Evolutionary conservation across 2,329 filamentous ascomycete genomes (phyloP).

Genomic region (Ophiobolus disseminans): DNA sequence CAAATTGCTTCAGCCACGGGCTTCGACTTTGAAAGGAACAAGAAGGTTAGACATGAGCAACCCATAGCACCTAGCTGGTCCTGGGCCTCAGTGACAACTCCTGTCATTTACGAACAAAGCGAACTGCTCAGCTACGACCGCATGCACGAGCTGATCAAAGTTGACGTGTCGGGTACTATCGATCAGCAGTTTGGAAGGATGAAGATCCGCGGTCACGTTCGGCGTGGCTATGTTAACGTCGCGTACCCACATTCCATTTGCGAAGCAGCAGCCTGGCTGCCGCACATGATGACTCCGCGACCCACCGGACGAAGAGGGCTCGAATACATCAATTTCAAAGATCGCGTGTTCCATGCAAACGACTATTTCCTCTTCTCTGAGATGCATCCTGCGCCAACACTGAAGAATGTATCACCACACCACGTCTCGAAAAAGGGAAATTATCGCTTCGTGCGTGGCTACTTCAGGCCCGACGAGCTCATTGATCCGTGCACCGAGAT

Average conservation of each 20-base stretch:
- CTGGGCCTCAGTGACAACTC: constrained; percentile 29
- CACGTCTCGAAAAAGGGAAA: constrained; percentile 2
- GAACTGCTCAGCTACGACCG: constrained; percentile 13
- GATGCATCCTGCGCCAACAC: constrained; percentile 5
- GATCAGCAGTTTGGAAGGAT: constrained; percentile 14
- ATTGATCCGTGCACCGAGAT: constrained; percentile 21
- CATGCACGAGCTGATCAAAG: constrained; percentile 19
- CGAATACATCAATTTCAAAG: constrained; percentile 14
- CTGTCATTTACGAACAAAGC: constrained; percentile 19
- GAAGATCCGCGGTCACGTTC: constrained; percentile 19
- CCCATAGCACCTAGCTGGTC: constrained; percentile 25
- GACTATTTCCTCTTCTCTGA: constrained; percentile 26
- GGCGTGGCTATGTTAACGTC: constrained; percentile 23
- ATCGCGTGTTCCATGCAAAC: constrained; percentile 15
- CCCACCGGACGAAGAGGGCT: not conserved
- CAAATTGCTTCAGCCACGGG: constrained; percentile 8
- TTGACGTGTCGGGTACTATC: constrained; percentile 9
- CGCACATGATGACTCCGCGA: constrained; percentile 13
- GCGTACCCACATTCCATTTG: constrained; percentile 27
- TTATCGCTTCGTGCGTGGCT: constrained; percentile 22
- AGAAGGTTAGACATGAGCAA: constrained; percentile 18
- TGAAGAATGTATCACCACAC: not conserved
- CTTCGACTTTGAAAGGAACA: constrained; percentile 19
- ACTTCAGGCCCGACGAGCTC: constrained; percentile 28
- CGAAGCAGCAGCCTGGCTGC: constrained; percentile 11